Evolutionary conservation across 306 rosid species (phyloP).

Genomic region (Vigna radiata): DNA sequence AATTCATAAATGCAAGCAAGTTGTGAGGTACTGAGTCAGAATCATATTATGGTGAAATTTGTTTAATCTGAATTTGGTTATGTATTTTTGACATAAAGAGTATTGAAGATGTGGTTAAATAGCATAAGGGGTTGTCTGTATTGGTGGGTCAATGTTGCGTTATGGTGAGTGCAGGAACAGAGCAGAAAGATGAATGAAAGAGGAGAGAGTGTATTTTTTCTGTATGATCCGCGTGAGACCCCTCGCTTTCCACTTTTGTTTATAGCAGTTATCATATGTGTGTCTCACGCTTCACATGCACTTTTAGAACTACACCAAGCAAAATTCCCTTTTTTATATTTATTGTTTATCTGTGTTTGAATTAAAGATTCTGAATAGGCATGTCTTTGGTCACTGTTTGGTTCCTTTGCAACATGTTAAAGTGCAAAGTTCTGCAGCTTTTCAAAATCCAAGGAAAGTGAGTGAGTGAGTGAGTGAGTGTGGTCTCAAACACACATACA

Average conservation of each 20-base stretch:
- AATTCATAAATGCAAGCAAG: too few species aligned
- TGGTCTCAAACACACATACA: too few species aligned
- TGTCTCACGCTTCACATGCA: conserved; percentile 46
- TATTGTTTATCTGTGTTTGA: conserved; percentile 1
- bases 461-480: conserved; percentile 11
- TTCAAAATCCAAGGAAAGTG: conserved; percentile 52
- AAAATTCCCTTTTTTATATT: neutral
- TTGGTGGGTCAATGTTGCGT: conserved; percentile 35
- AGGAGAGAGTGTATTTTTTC: conserved; percentile 27
- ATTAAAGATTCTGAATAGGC: conserved; percentile 54
- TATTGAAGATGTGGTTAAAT: neutral
- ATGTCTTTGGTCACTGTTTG: conserved; percentile 54
- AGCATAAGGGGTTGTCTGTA: neutral
- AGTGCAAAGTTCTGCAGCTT: conserved; percentile 56
- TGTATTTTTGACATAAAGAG: too few species aligned
- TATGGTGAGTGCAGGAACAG: conserved; percentile 28
- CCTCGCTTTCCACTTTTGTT: conserved; percentile 49
- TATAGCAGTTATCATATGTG: conserved; percentile 41
- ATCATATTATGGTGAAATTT: too few species aligned
- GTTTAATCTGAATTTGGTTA: too few species aligned
- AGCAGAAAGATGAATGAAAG: conserved; percentile 23
- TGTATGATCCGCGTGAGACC: conserved; percentile 46
- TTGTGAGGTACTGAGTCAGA: too few species aligned
- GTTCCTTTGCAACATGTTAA: conserved; percentile 45
- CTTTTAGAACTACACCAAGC: neutral